Base-by-base conservation (phyloP, 306 rosid genomes). In the Erythrophleum fordii region DNA sequence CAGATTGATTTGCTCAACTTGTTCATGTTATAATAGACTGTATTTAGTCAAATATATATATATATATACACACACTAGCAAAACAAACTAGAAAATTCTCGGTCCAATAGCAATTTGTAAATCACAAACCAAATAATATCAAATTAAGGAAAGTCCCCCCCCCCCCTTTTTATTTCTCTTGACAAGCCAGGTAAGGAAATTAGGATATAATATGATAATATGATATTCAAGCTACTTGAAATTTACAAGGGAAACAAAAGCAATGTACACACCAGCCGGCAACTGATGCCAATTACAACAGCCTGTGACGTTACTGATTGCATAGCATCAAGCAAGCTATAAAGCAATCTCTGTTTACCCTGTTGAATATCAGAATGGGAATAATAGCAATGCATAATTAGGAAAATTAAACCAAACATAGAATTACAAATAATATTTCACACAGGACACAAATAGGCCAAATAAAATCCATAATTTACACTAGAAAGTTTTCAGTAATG, bases 331-430 rank as follows among this genome's bases (percentile, higher is more conserved):
- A 95, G 89, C 89, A 95, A 88, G 66, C 91, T 91, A 86, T 95
- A 95, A 78, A 95, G 99, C 73, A 95, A 72, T 77, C 93, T 85
- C 72, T 93, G 99, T 78, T 95, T 95, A 80, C 97, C 96, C 99
- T 95, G 90, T 69, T 74, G 74, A 71, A 72, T 75, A 78, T 65
- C 45, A 35, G 34, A 69, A 81, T 25, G 68, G 22, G 59, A 31
- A 68, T 56, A 77, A 56, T 51, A 71, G 59, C 12, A 73, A 75
- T 62, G 20, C 75, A 48, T 51, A 70, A 68, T 67, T 46, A 77
- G 82, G 55, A 59, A 81, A 77, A 59, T 69, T 53, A 77, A 61
- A 78, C 45, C 34, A 64, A 73, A 73, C 69, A 68, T 17, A 46
- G 20, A 65, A 49, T 8, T 46, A 81, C 8, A 79, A 48, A 59